These are phyloP conservation scores for Colletotrichum kahawae DNA, from an alignment of 2,329 filamentous ascomycete genomes.

Conservation along the genomic window DNA sequence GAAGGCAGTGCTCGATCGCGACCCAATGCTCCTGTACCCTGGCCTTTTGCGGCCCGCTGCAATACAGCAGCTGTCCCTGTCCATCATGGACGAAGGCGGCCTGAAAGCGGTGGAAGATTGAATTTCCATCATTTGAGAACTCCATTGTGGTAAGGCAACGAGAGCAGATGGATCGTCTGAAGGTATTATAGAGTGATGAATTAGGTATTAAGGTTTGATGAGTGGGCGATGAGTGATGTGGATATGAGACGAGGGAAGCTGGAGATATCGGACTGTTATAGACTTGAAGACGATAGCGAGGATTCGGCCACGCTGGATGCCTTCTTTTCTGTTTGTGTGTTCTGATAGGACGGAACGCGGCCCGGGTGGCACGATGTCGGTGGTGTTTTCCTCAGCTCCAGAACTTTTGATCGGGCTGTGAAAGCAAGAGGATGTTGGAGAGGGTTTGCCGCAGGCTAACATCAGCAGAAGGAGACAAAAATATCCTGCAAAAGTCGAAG, in stretches of 20 bases:
- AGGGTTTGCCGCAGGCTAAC: background rate
- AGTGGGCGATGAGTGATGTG: background rate
- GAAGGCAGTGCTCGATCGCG: background rate
- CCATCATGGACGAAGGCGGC: slow-evolving; percentile 14
- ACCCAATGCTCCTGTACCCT: slow-evolving; percentile 7
- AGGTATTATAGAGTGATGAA: background rate
- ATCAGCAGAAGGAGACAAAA: background rate
- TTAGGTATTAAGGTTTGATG: background rate
- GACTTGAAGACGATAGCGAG: background rate
- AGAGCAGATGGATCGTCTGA: background rate
- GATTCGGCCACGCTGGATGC: background rate
- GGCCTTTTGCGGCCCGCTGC: background rate
- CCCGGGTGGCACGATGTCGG: background rate
- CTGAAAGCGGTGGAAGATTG: slow-evolving; percentile 19
- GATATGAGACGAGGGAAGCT: background rate
- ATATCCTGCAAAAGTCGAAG: background rate
- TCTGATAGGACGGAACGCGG: background rate
- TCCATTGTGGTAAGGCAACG: slow-evolving; percentile 7
- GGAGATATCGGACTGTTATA: background rate
- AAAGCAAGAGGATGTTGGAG: background rate
- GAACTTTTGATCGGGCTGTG: background rate
- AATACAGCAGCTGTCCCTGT: slow-evolving; percentile 11
- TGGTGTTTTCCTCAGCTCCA: background rate
- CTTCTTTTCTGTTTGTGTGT: background rate
- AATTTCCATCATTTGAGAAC: slow-evolving; percentile 18